Conservation (phyloP, 1,139 yeast species). For the Magnusiomyces ingens region DNA sequence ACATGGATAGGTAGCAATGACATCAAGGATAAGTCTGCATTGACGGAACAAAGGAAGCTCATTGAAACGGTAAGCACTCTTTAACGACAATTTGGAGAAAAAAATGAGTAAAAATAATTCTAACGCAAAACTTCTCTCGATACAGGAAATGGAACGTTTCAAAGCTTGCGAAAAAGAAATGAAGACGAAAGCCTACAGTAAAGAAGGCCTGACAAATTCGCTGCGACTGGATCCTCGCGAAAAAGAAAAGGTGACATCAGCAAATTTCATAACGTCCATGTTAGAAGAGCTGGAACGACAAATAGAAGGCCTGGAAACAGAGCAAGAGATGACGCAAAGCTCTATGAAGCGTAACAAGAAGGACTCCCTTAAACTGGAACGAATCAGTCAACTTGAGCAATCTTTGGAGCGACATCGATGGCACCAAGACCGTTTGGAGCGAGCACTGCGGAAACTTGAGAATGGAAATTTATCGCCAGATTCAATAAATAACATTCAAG, state of each 20-base stretch:
- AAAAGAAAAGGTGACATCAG: conserved; percentile 68
- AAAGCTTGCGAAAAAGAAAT: conserved; percentile 90
- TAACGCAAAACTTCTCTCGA: neutral
- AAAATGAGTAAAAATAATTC: neutral
- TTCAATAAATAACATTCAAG: conserved; percentile 70
- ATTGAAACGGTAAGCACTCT: conserved; percentile 52
- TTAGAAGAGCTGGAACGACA: conserved; percentile 82
- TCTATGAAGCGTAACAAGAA: conserved; percentile 53
- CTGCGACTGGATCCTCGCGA: conserved; percentile 71
- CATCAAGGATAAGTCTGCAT: conserved; percentile 77
- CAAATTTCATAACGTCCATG: conserved; percentile 62
- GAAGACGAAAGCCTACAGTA: conserved; percentile 93
- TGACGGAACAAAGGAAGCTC: conserved; percentile 72
- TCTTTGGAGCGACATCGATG: conserved; percentile 67
- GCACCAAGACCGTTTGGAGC: conserved; percentile 75
- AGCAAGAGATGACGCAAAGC: conserved; percentile 53
- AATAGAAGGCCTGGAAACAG: conserved; percentile 71
- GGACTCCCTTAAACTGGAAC: conserved; percentile 46
- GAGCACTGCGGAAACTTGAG: conserved; percentile 67
- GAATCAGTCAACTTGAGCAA: conserved; percentile 57
- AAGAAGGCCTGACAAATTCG: conserved; percentile 79
- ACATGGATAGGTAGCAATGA: conserved; percentile 92
- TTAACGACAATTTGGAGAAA: neutral
- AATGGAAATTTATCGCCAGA: conserved; percentile 82
- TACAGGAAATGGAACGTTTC: conserved; percentile 86